A percentile compares a stretch with the other conserved stretches of the same genome.
Evolutionary conservation across 2,329 filamentous ascomycete species (phyloP).

Genomic region (Diaporthe capsici): DNA sequence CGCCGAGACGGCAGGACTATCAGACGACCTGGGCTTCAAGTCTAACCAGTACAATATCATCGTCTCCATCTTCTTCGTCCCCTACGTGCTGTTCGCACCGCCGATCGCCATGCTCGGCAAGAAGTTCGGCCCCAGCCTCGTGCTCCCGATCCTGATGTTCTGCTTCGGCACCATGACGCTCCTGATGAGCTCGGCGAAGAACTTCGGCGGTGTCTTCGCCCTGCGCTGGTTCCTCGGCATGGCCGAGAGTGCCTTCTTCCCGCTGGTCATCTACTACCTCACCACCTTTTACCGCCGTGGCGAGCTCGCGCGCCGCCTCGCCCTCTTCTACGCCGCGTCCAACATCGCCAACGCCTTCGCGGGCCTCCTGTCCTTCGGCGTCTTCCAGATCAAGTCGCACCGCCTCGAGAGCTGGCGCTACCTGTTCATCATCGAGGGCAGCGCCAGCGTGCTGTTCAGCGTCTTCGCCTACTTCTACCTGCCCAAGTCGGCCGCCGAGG

Average conservation of each 20-base stretch:
- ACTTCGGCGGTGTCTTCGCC: conserved; percentile 77
- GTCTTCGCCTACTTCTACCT: conserved; percentile 79
- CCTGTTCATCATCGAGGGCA: conserved; percentile 67
- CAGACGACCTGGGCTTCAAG: conserved; percentile 70
- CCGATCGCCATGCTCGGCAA: conserved; percentile 77
- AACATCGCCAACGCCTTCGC: conserved; percentile 73
- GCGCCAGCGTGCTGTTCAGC: conserved; percentile 71
- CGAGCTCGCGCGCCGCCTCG: conserved; percentile 78
- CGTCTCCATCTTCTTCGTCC: conserved; percentile 79
- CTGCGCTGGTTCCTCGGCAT: conserved; percentile 79
- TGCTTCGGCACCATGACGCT: conserved; percentile 76
- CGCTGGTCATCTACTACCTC: conserved; percentile 71
- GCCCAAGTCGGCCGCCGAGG: conserved; percentile 73
- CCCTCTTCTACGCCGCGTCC: conserved; percentile 74
- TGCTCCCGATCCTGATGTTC: conserved; percentile 76
- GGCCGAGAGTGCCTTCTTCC: conserved; percentile 78
- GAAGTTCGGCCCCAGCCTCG: conserved; percentile 73
- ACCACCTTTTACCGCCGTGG: conserved; percentile 79
- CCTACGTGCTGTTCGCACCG: conserved; percentile 79
- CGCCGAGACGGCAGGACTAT: conserved; percentile 68
- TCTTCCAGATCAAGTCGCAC: conserved; percentile 59
- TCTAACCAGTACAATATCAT: conserved; percentile 78
- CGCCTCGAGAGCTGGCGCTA: conserved; percentile 58
- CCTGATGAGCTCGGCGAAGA: conserved; percentile 66
- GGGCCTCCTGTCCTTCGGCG: conserved; percentile 70